These are phyloP conservation scores for Aspergillus niger DNA, from an alignment of 2,329 filamentous ascomycete species.

Conservation along the genomic window DNA sequence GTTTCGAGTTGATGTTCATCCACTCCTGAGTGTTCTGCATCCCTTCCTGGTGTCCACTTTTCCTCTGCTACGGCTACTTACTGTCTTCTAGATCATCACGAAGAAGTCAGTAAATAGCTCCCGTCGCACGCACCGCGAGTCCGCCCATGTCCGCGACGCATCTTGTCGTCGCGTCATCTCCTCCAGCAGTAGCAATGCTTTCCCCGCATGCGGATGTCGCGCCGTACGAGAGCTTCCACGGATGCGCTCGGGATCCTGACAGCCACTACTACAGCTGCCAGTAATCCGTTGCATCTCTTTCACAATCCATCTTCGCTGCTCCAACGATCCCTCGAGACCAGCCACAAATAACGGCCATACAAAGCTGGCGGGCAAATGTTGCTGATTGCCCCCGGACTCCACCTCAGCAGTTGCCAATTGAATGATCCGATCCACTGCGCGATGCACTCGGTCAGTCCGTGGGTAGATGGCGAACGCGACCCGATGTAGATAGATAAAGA, in stretches of 20 bases:
- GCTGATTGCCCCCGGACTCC: slow-evolving; percentile 6
- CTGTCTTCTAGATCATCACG: slow-evolving; percentile 29
- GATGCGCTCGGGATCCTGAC: slow-evolving; percentile 10
- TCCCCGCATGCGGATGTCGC: slow-evolving; percentile 37
- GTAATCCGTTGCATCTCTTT: slow-evolving; percentile 37
- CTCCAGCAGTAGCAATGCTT: slow-evolving; percentile 33
- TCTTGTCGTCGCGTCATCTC: slow-evolving; percentile 40
- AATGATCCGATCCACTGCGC: slow-evolving; percentile 40
- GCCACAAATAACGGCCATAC: slow-evolving; percentile 41
- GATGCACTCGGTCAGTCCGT: slow-evolving; percentile 38
- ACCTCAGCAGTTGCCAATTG: slow-evolving; percentile 35
- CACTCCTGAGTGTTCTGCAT: background rate
- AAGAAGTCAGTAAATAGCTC: slow-evolving; percentile 39
- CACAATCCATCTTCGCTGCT: slow-evolving; percentile 38
- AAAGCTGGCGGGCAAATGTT: slow-evolving; percentile 34
- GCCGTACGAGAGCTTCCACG: background rate
- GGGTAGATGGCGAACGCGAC: slow-evolving; percentile 43
- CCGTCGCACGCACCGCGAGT: slow-evolving; percentile 36
- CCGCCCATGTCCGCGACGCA: slow-evolving; percentile 37
- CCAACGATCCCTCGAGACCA: slow-evolving; percentile 33
- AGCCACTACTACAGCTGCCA: background rate
- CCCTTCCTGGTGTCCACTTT: background rate
- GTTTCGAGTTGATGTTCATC: background rate
- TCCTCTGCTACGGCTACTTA: background rate
- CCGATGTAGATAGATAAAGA: slow-evolving; percentile 40